A percentile compares a stretch with the other conserved stretches of the same genome.
These are phyloP conservation scores for Fusarium dimerum DNA, from an alignment of 2,329 filamentous ascomycete genomes.

Conservation along the genomic window DNA sequence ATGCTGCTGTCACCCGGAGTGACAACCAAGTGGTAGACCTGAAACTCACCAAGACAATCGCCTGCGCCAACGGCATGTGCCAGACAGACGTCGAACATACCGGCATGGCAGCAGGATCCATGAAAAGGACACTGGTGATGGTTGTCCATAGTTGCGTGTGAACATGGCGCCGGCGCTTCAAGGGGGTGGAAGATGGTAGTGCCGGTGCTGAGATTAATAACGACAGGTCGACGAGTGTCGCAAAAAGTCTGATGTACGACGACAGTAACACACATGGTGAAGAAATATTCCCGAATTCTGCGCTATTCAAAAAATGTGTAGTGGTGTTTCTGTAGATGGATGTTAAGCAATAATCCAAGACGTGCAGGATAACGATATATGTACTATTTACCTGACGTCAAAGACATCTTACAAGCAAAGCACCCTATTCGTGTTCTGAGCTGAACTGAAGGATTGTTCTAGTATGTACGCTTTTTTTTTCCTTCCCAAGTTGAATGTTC, in stretches of 20 bases:
- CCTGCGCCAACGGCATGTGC: rapidly evolving
- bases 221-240: conserved; percentile 14
- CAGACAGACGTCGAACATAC: neutral
- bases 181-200: conserved; percentile 10
- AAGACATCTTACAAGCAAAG: no score
- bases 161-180: conserved; percentile 7
- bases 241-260: conserved; percentile 14
- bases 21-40: conserved; percentile 8
- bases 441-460: neutral
- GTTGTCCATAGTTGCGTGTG: neutral
- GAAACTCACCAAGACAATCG: conserved; percentile 5
- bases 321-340: neutral
- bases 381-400: no score
- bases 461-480: neutral
- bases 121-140: conserved; percentile 1
- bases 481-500: neutral
- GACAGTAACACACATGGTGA: conserved; percentile 12
- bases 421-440: neutral
- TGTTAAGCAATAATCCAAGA: neutral
- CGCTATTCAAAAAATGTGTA: neutral
- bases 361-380: no score
- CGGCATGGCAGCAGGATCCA: conserved; percentile 4
- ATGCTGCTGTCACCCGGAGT: neutral
- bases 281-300: neutral
- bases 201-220: conserved; percentile 4